phyloP scores from a whole-genome alignment of 2,329 filamentous ascomycete species.

The Gaeumannomyces sp. region DNA sequence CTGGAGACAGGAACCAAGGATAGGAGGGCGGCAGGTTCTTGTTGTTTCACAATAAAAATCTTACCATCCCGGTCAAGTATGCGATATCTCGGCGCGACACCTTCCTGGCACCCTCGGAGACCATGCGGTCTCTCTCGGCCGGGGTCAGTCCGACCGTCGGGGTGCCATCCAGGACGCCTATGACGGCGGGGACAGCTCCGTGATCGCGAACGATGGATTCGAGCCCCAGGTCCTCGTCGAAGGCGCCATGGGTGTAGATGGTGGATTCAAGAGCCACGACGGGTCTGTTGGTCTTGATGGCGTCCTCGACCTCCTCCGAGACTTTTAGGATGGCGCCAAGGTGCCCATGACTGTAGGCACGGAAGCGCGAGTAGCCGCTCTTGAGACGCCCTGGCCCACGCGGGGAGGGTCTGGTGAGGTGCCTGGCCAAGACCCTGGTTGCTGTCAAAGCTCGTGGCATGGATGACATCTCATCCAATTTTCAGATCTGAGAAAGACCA shows the following conservation, averaged over 20 bases:
- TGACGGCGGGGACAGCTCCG: constrained; percentile 83
- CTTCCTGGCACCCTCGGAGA: constrained; percentile 69
- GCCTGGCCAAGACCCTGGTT: not conserved
- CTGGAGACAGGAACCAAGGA: not conserved
- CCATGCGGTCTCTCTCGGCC: constrained; percentile 68
- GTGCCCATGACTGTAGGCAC: not conserved
- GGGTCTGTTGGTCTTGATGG: constrained; percentile 66
- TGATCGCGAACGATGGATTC: constrained; percentile 74
- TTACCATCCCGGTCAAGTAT: constrained; percentile 70
- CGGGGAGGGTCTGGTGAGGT: not conserved
- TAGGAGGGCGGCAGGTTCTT: not conserved
- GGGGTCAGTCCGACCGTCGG: constrained; percentile 71
- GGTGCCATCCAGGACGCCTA: constrained; percentile 78
- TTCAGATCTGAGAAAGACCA: not conserved
- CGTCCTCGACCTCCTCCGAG: constrained; percentile 77
- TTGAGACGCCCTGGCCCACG: not conserved
- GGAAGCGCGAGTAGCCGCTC: not conserved
- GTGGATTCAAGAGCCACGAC: constrained; percentile 92
- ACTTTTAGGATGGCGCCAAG: constrained; percentile 31
- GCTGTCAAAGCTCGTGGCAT: not conserved
- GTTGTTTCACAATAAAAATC: constrained; percentile 16
- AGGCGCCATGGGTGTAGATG: constrained; percentile 90
- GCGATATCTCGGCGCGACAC: constrained; percentile 82
- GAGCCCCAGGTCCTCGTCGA: constrained; percentile 67
- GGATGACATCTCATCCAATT: not conserved